Evolutionary conservation across 345 rosid species (phyloP).

Genomic region (Populus pruinosa): DNA sequence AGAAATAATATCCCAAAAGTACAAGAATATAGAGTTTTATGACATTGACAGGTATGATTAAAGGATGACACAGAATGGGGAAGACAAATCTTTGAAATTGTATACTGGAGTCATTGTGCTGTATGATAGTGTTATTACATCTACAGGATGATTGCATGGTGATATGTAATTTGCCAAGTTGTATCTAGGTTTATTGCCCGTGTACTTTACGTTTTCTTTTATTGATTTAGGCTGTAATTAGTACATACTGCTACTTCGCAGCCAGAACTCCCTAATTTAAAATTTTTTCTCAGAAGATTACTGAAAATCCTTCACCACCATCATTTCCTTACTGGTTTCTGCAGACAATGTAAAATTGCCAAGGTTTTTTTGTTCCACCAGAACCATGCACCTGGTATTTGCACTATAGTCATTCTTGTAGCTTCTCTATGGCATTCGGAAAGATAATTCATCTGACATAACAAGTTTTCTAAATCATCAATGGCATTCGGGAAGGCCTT

Average conservation of each 20-base stretch:
- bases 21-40: slow-evolving; percentile 89
- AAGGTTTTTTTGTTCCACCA: not conserved
- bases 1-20: slow-evolving; percentile 90
- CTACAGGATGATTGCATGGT: not conserved
- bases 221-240: not conserved
- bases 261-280: not conserved
- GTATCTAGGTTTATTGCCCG: not conserved
- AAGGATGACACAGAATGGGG: not conserved
- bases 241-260: not conserved
- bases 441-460: not conserved
- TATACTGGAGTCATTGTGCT: not conserved
- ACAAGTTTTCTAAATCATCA: not conserved
- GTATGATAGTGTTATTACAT: not conserved
- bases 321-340: not conserved
- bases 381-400: not conserved
- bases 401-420: not conserved
- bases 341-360: not conserved
- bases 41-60: slow-evolving; percentile 51
- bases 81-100: not conserved
- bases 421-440: not conserved
- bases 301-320: not conserved
- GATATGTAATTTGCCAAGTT: not conserved
- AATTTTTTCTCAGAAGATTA: not conserved
- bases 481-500: too few relatives aligned
- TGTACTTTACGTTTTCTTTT: not conserved